Evolutionary conservation across 2,329 filamentous ascomycete species (phyloP).

Genomic region (Phoma sp.): DNA sequence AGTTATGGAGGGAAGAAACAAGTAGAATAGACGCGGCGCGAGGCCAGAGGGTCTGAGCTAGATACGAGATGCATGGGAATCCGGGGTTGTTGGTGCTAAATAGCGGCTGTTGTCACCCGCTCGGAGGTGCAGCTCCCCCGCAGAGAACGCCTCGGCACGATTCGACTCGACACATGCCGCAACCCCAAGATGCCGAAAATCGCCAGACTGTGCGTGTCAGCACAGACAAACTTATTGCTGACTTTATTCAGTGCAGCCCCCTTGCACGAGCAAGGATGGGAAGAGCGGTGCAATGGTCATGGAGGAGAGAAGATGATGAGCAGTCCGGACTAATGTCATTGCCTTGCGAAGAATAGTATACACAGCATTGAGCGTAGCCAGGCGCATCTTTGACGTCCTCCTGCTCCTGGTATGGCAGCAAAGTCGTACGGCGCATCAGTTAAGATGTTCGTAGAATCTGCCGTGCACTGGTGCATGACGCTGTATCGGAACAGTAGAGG

Average conservation of each 20-base stretch:
- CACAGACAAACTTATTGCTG: background rate
- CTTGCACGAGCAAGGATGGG: background rate
- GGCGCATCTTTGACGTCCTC: background rate
- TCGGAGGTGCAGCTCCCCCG: slow-evolving; percentile 1
- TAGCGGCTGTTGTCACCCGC: slow-evolving; percentile 27
- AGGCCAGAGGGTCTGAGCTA: slow-evolving; percentile 1
- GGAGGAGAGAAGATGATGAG: background rate
- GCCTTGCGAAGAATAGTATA: slow-evolving; percentile 17
- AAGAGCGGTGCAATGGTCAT: background rate
- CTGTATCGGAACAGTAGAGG: background rate
- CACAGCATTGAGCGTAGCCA: slow-evolving; percentile 5
- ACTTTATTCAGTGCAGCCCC: background rate
- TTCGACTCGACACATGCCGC: slow-evolving; percentile 22
- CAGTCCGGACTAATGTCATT: slow-evolving; percentile 17
- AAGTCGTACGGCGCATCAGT: slow-evolving; percentile 1
- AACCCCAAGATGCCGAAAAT: slow-evolving; percentile 21
- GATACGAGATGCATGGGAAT: slow-evolving; percentile 22
- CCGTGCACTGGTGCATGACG: background rate
- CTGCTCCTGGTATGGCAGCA: background rate
- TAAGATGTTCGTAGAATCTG: slow-evolving; percentile 8
- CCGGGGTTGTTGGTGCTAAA: slow-evolving; percentile 35
- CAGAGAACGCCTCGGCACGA: background rate
- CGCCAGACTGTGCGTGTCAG: slow-evolving; percentile 7
- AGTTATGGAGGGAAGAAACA: slow-evolving; percentile 2
- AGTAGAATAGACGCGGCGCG: background rate